Conservation (phyloP, 1,284 basidiomycete genomes). For the Papiliotrema terrestris region DNA sequence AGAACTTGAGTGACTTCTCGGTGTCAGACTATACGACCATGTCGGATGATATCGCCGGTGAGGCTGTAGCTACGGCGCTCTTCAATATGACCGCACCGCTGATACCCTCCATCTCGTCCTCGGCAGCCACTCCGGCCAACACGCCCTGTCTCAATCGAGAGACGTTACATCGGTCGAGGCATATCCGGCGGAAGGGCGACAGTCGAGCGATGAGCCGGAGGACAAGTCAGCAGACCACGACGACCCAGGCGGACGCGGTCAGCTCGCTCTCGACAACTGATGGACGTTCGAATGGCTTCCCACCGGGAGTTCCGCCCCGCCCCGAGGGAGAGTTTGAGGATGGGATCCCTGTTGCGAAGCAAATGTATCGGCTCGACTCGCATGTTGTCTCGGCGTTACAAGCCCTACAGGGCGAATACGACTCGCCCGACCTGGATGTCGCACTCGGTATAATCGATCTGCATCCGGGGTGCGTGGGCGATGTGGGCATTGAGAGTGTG, state of each 20-base stretch:
- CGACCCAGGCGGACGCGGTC: not conserved
- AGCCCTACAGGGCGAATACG: not conserved
- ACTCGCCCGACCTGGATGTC: slow-evolving; percentile 1
- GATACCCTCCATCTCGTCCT: slow-evolving; percentile 9
- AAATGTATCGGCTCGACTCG: slow-evolving; percentile 3
- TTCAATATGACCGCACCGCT: slow-evolving; percentile 27
- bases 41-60: not conserved
- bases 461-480: not conserved
- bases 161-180: slow-evolving; percentile 9
- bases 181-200: not conserved
- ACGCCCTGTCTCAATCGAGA: slow-evolving; percentile 17
- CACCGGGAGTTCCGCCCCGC: not conserved
- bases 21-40: slow-evolving; percentile 3
- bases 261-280: not conserved
- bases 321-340: too few relatives aligned
- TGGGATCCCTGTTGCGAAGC: too few relatives aligned
- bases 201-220: not conserved
- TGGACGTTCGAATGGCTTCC: not conserved
- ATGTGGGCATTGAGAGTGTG: not conserved
- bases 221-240: not conserved
- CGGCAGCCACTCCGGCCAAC: slow-evolving; percentile 18
- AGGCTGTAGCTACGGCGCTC: slow-evolving; percentile 8
- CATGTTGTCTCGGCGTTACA: slow-evolving; percentile 2
- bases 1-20: slow-evolving; percentile 7
- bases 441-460: not conserved